Base-by-base conservation (phyloP, 352 stramenopile genomes). In the Phytophthora idaei region DNA sequence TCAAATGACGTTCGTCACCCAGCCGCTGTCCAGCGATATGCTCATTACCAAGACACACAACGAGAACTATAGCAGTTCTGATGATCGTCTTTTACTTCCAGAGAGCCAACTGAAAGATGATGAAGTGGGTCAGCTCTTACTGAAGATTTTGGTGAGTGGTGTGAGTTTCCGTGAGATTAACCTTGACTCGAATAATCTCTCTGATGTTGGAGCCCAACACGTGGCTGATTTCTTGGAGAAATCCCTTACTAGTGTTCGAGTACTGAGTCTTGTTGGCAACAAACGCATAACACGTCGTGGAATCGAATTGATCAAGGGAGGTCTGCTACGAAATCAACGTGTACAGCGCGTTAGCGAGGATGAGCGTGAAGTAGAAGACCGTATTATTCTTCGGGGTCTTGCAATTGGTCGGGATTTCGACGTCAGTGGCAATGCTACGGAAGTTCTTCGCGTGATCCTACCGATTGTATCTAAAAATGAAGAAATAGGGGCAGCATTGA, bases 1-100 rank as follows among this genome's bases (percentile, higher is more conserved):
- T 11, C 72, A 76, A 58, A 71, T 61, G 11, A 87, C 78, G 7
- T 90, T 90, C 54, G 39, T 87, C 5, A 90, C 78, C 2, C 76
- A 90, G 50, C 47, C 67, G n/a, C 21, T 56, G 1, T 46, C 67
- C 21, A 87, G 77, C 42, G 78, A 89, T 53, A 37, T 86, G 12
- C 60, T 85, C 17, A 76, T 82, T 48, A 55, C 29, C 7, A 64
- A 78, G 21, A 10, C 46, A 34, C 53, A 61, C 1, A 37, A 32
- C 9, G 29, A 58, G n/a, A 53, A n/a, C 15, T 51, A 44, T 21
- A 28, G 25, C 5, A 12, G 7, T 28, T 10, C 15, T 39, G 61
- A 60, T 12, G 61, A 74, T 46, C 47, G 34, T 8, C 37, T 74
- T 28, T 60, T 39, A 8, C 57, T 90, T 1, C 62, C 67, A 1